Conservation (phyloP, 352 stramenopile species). For the Pythium rhizo-oryzae region DNA sequence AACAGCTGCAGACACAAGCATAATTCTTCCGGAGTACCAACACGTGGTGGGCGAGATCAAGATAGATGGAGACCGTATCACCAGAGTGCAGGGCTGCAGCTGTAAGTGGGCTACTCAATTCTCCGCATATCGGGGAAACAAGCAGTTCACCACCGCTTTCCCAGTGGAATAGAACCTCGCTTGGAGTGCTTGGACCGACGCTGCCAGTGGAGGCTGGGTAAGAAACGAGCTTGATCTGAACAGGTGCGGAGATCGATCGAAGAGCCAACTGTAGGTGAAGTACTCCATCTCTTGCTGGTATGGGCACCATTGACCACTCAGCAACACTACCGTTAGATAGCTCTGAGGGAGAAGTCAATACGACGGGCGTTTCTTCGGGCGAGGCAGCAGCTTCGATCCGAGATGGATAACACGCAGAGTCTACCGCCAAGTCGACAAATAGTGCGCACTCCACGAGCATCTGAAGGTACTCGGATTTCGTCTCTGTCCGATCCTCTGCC, state of each 20-base stretch:
- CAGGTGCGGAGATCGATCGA: neutral
- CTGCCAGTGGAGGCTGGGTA: neutral
- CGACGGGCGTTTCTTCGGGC: neutral
- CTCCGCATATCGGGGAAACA: constrained; percentile 3
- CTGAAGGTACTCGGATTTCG: constrained; percentile 71
- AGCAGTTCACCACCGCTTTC: constrained; percentile 3
- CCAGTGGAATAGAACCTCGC: constrained; percentile 14
- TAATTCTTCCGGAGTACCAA: constrained; percentile 22
- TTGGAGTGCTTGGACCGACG: neutral
- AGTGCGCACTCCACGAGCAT: constrained; percentile 59
- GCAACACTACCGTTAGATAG: neutral
- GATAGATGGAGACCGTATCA: constrained; percentile 38
- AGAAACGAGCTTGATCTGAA: constrained; percentile 3
- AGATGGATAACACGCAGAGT: constrained; percentile 34
- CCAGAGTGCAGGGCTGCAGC: constrained; percentile 30
- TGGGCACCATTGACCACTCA: constrained; percentile 4
- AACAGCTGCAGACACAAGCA: neutral
- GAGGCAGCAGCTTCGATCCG: constrained; percentile 10
- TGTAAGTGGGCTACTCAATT: neutral
- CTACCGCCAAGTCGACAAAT: constrained; percentile 57
- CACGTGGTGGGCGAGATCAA: constrained; percentile 1
- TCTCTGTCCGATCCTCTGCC: constrained; percentile 47
- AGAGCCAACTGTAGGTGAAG: constrained; percentile 1
- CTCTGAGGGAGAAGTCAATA: neutral
- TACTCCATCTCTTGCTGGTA: neutral